phyloP scores from a whole-genome alignment of 495 filamentous ascomycete species.

The Symbiotaphrina buchneri region DNA sequence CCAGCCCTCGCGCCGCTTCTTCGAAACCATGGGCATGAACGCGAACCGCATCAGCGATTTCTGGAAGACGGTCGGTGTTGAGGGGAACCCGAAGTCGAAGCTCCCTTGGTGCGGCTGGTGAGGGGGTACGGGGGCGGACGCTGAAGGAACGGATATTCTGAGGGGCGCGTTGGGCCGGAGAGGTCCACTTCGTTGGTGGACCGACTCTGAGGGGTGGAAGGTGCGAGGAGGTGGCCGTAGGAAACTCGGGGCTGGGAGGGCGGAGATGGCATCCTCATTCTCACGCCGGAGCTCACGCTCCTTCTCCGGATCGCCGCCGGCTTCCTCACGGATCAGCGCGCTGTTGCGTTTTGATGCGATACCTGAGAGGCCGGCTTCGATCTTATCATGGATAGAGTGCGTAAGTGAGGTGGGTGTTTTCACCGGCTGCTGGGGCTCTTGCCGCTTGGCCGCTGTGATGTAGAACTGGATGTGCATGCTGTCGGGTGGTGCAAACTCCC shows the following conservation, averaged over 20 bases:
- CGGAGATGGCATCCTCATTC: slow-evolving; percentile 65
- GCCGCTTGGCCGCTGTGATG: slow-evolving; percentile 51
- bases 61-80: slow-evolving; percentile 54
- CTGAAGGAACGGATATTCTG: slow-evolving; percentile 10
- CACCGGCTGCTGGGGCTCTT: slow-evolving; percentile 7
- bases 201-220: slow-evolving; percentile 5
- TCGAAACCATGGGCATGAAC: slow-evolving; percentile 32
- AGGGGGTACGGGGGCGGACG: slow-evolving; percentile 11
- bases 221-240: background rate
- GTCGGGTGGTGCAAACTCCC: slow-evolving; percentile 63
- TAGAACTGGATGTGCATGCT: slow-evolving; percentile 85
- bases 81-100: slow-evolving; percentile 58
- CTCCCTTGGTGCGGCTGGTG: slow-evolving; percentile 12
- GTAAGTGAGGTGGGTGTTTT: slow-evolving; percentile 10
- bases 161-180: slow-evolving; percentile 3
- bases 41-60: slow-evolving; percentile 75
- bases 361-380: slow-evolving; percentile 59
- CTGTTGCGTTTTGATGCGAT: slow-evolving; percentile 67
- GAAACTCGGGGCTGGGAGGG: too few species aligned
- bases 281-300: slow-evolving; percentile 66
- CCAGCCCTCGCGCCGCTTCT: slow-evolving; percentile 54
- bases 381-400: slow-evolving; percentile 52
- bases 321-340: slow-evolving; percentile 57
- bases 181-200: slow-evolving; percentile 6
- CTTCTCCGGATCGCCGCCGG: slow-evolving; percentile 50